phyloP scores from a whole-genome alignment of 2,329 filamentous ascomycete genomes.

The Cadophora luteo-olivacea region DNA sequence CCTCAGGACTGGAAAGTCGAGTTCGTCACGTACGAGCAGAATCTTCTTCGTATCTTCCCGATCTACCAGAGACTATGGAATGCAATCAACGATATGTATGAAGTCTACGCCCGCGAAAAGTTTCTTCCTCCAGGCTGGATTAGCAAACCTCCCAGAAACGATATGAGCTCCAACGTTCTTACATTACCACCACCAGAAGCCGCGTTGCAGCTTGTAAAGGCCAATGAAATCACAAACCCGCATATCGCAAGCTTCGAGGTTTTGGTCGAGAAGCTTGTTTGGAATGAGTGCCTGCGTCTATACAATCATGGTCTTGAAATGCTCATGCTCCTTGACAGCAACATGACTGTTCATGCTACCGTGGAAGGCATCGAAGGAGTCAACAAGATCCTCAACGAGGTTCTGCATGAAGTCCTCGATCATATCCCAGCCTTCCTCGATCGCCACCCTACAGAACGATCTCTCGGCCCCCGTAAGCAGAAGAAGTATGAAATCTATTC shows the following conservation, averaged over 20 bases:
- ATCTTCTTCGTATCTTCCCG: conserved; percentile 21
- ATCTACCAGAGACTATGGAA: conserved; percentile 19
- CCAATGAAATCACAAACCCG: conserved; percentile 1
- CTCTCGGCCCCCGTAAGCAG: background rate
- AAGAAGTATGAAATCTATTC: conserved; percentile 27
- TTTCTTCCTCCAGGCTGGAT: conserved; percentile 8
- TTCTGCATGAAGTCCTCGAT: conserved; percentile 21
- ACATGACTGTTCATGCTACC: background rate
- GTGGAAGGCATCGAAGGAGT: background rate
- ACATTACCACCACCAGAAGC: background rate
- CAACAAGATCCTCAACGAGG: conserved; percentile 10
- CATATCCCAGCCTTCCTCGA: background rate
- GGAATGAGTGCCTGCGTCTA: conserved; percentile 16
- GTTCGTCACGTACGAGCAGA: conserved; percentile 22
- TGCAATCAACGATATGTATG: background rate
- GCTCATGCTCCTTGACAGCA: background rate
- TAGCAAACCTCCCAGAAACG: conserved; percentile 1
- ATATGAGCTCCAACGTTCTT: background rate
- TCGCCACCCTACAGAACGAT: conserved; percentile 4
- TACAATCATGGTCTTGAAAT: conserved; percentile 21
- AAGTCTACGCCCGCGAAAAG: background rate
- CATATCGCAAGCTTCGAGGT: background rate
- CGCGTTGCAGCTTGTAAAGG: background rate
- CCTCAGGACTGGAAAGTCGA: conserved; percentile 15
- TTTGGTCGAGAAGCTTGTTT: conserved; percentile 19